Evolutionary conservation across 805 yeast species (phyloP), one percentile per base, ranked within the genome.

Genomic region (Kodamaea laetipori): DNA sequence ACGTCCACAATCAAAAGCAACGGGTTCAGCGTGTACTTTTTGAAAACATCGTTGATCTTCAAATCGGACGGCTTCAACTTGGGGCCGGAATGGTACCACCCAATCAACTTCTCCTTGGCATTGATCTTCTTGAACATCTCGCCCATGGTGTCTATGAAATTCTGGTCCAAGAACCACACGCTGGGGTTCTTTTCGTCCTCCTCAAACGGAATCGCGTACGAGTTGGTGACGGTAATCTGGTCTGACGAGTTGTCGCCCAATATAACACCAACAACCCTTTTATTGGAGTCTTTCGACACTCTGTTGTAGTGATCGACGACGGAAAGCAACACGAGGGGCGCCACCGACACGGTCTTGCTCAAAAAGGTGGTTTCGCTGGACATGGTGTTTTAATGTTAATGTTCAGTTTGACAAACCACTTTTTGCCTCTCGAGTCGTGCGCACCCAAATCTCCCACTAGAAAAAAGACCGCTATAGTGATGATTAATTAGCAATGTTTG

Each of bases 71-170:
- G 78, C 55, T 81, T 82, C 52, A 95, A 77, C 63, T 90, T 90
- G 13, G 98, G 97, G 4, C 99, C 99, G 6, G 96, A 84, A 66
- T 94, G 99, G 63, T 94, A 94, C 99, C 99, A 94, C n/a, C 99
- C 99, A 61, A 94, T 82, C 37, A 94, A 75, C 62, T 82, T 87
- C 65, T 94, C 99, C 68, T 88, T 90, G 13, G 99, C 99, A 69
- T 90, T 95, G 63, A 94, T 90, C 65, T 95, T 94, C 63, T 87
- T 89, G 70, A 90, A 92, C 99, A 94, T 94, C 54, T 90, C 97
- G 51, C 90, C 84, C 99, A 94, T 94, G 43, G 86, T 80, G 60
- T 92, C 98, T 47, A 94, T 88, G 64, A 84, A 94, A 63, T 94
- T 92, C 69, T 94, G 99, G 63, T 94, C 99, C 56, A 94, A 71